Evolutionary conservation across 768 basidiomycete species (phyloP).

Genomic region (Termitomyces sp.): DNA sequence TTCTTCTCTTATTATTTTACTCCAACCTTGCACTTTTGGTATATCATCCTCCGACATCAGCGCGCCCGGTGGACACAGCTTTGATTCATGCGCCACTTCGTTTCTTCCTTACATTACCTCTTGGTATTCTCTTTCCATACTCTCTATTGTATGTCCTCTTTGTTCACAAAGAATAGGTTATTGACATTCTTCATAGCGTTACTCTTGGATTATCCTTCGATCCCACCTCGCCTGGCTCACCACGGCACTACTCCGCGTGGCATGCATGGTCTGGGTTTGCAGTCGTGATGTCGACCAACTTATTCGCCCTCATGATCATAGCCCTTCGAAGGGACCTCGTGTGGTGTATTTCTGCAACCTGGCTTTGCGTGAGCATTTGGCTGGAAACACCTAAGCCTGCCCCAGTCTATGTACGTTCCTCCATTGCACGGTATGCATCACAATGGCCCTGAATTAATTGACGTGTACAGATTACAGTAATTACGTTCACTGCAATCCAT

Average conservation of each 20-base stretch:
- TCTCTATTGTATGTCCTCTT: slow-evolving; percentile 46
- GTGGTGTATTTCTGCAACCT: slow-evolving; percentile 69
- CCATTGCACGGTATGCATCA: neutral
- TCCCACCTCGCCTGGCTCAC: slow-evolving; percentile 33
- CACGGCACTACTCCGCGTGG: slow-evolving; percentile 46
- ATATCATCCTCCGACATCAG: slow-evolving; percentile 57
- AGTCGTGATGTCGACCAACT: slow-evolving; percentile 59
- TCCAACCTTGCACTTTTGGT: slow-evolving; percentile 73
- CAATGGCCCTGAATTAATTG: neutral
- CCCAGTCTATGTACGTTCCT: slow-evolving; percentile 51
- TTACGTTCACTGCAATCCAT: slow-evolving; percentile 61
- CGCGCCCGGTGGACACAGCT: slow-evolving; percentile 66
- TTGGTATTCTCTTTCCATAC: slow-evolving; percentile 51
- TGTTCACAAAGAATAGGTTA: neutral
- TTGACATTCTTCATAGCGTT: slow-evolving; percentile 36
- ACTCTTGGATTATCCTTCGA: slow-evolving; percentile 60
- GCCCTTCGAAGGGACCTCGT: slow-evolving; percentile 59
- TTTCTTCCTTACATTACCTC: slow-evolving; percentile 53
- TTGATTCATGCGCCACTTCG: slow-evolving; percentile 87
- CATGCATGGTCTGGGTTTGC: slow-evolving; percentile 73
- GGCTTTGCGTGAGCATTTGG: slow-evolving; percentile 69
- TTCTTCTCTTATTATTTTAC: slow-evolving; percentile 68
- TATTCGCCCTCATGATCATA: slow-evolving; percentile 50
- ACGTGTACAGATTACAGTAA: slow-evolving; percentile 42
- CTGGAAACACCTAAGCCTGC: slow-evolving; percentile 52